Evolutionary conservation across 148 eudicot genomes (phyloP).

Genomic region (Chenopodium berlandieri): DNA sequence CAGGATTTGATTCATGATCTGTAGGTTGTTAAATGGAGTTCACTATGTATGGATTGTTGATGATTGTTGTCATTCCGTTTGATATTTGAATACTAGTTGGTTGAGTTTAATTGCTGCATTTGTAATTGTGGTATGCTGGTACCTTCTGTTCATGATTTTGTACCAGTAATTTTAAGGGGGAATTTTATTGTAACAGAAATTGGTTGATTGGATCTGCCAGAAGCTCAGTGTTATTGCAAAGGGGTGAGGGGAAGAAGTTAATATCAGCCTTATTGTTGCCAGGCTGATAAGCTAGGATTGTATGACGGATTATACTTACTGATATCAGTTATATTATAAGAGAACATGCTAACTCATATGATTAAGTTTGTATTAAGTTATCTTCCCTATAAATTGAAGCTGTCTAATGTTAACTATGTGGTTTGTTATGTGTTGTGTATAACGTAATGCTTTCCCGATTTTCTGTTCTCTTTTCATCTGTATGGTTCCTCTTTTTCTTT

Average conservation of each 20-base stretch:
- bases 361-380: background rate
- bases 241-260: background rate
- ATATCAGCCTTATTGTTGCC: too few relatives aligned
- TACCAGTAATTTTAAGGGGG: background rate
- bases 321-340: background rate
- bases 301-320: background rate
- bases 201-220: background rate
- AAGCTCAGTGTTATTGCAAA: background rate
- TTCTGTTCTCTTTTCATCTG: background rate
- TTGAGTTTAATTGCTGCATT: background rate
- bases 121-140: too few relatives aligned
- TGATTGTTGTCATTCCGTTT: background rate
- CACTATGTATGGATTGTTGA: background rate
- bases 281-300: too few relatives aligned
- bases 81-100: background rate
- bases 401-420: background rate
- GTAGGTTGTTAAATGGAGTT: background rate
- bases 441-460: too few relatives aligned
- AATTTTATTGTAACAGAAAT: background rate
- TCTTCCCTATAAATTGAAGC: background rate
- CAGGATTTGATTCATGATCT: background rate
- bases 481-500: background rate
- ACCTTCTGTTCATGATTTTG: background rate
- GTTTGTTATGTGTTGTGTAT: background rate
- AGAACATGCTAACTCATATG: too few relatives aligned